Evolutionary conservation across 345 rosid species (phyloP), one percentile per base, ranked within the genome.

Genomic region (Euphorbia pulcherrima): DNA sequence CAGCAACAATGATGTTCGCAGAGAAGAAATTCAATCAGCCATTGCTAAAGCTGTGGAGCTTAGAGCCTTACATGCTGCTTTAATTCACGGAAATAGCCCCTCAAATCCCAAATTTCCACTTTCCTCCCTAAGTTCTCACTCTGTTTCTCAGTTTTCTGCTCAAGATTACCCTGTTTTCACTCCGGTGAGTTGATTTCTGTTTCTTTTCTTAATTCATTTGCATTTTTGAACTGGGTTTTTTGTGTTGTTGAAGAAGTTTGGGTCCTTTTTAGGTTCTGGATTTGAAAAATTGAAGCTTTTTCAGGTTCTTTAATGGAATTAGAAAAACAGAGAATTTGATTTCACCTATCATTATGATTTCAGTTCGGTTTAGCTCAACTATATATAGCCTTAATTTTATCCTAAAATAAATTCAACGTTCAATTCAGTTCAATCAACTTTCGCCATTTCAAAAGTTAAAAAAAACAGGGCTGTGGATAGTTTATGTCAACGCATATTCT

Each of bases 121-220:
- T 68, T 72, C 86, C 23, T 86, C 95, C 70, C 92, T 96, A 50
- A 81, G 69, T 80, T 82, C 86, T 30, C 82, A 79, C 75, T 79
- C 87, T 77, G 84, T 70, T 59, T 61, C 85, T 64, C 86, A 78
- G 69, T 80, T 81, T 81, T 85, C 95, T 64, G 96, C 97, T 67
- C 90, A 87, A 60, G 99, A 90, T 73, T 94, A 94, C 77, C 99
- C 99, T 68, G 92, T 94, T 71, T 94, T 93, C 63, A 88, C 97
- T 28, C 97, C 99, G 18, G 99, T 93, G 23, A 14, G 10, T 44
- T 4, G 13, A 26, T 28, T 20, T 24, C n/a, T n/a, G n/a, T 13
- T 55, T 9, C 41, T n/a, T 61, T 63, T 52, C 12, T 62, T 27
- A 23, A 50, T 33, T 24, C 59, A 24, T 5, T 62, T 54, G 6